Evolutionary conservation across 2,329 filamentous ascomycete species (phyloP).

Genomic region (Thielaviopsis punctulata): DNA sequence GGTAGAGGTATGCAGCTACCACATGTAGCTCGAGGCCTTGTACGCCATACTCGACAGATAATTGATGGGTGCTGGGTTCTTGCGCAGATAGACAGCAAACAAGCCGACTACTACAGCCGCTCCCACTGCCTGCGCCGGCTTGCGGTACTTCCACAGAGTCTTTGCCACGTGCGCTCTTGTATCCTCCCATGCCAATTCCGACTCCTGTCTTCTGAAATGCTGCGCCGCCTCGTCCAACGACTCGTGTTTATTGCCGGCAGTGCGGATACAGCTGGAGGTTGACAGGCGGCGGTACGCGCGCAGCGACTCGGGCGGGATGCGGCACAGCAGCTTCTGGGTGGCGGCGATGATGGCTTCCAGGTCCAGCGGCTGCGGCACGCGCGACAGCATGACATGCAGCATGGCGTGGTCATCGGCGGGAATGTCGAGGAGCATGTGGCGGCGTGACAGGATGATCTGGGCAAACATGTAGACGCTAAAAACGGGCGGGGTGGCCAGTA

Average conservation of each 20-base stretch:
- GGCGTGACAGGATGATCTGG: slow-evolving; percentile 65
- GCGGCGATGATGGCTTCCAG: slow-evolving; percentile 58
- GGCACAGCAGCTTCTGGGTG: slow-evolving; percentile 44
- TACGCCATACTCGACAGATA: neutral
- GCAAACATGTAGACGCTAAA: slow-evolving; percentile 87
- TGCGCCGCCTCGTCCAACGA: slow-evolving; percentile 46
- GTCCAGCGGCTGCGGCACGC: slow-evolving; percentile 65
- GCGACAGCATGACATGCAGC: slow-evolving; percentile 74
- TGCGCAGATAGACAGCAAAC: slow-evolving; percentile 50
- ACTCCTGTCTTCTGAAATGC: slow-evolving; percentile 54
- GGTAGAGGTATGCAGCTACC: no score
- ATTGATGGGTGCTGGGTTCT: slow-evolving; percentile 19
- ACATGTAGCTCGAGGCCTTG: neutral
- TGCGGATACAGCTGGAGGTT: slow-evolving; percentile 66
- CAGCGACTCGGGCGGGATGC: slow-evolving; percentile 55
- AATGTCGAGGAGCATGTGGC: slow-evolving; percentile 73
- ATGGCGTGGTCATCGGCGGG: slow-evolving; percentile 74
- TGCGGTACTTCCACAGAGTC: slow-evolving; percentile 32
- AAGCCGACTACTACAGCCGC: slow-evolving; percentile 50
- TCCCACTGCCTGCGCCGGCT: slow-evolving; percentile 42
- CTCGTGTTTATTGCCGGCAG: slow-evolving; percentile 32
- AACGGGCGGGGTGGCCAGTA: slow-evolving; percentile 73
- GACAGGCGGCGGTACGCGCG: slow-evolving; percentile 59
- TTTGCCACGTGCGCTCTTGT: slow-evolving; percentile 9
- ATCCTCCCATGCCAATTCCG: slow-evolving; percentile 37